A percentile compares a stretch with the other conserved stretches of the same genome.
Evolutionary conservation across 1,284 basidiomycete species (phyloP).

Genomic region (Coniferiporia weirii): DNA sequence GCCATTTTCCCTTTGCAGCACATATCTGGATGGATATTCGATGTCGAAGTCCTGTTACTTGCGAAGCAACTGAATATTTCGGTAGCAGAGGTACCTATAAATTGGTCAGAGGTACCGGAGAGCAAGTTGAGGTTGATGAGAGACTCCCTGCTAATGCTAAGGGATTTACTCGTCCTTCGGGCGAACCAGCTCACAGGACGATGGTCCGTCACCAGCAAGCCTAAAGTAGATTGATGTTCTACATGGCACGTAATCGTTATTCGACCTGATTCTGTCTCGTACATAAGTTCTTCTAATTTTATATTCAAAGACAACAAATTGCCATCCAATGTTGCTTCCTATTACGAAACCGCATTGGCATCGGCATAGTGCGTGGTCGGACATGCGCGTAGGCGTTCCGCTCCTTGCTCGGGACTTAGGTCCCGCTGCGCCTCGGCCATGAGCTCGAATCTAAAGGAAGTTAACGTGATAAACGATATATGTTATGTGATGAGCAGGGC

Average conservation of each 20-base stretch:
- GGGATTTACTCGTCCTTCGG: slow-evolving; percentile 80
- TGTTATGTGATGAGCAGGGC: not conserved
- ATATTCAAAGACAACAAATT: not conserved
- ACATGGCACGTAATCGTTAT: not conserved
- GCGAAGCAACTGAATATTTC: slow-evolving; percentile 73
- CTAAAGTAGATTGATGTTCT: slow-evolving; percentile 4
- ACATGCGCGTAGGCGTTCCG: slow-evolving; percentile 52
- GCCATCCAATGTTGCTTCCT: not conserved
- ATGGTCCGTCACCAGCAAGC: slow-evolving; percentile 10
- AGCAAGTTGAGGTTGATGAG: slow-evolving; percentile 85
- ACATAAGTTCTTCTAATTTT: not conserved
- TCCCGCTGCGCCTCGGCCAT: slow-evolving; percentile 92
- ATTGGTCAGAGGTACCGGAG: slow-evolving; percentile 89
- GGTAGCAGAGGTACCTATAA: slow-evolving; percentile 80
- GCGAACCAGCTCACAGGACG: slow-evolving; percentile 44
- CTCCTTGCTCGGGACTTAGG: slow-evolving; percentile 88
- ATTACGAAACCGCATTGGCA: not conserved
- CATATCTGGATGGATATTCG: slow-evolving; percentile 89
- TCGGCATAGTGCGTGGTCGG: slow-evolving; percentile 21
- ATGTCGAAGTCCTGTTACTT: slow-evolving; percentile 90
- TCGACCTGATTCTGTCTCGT: not conserved
- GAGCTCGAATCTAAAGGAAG: slow-evolving; percentile 69
- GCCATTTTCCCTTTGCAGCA: slow-evolving; percentile 82
- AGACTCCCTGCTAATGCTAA: slow-evolving; percentile 84
- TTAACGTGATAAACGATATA: not conserved